These are phyloP conservation scores for Nothophaeocryptopus gaeumannii DNA, from an alignment of 2,329 filamentous ascomycete genomes.

Conservation along the genomic window DNA sequence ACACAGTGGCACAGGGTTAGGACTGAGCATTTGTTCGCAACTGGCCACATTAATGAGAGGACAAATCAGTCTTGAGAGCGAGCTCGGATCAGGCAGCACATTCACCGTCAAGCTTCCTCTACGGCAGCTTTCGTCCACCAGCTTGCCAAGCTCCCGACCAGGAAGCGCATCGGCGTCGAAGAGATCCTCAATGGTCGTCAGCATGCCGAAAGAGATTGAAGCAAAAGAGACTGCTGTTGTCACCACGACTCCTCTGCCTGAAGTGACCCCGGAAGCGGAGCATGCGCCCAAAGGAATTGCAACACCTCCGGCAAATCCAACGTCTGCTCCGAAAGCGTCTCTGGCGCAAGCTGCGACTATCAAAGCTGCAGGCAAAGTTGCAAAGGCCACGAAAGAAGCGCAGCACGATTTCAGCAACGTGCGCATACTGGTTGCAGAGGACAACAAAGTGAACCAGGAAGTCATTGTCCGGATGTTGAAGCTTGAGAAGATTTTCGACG, in stretches of 20 bases:
- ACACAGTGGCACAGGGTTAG: constrained; percentile 83
- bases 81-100: constrained; percentile 69
- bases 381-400: constrained; percentile 51
- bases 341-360: constrained; percentile 37
- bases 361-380: constrained; percentile 50
- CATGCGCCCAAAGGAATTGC: too few relatives aligned
- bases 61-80: constrained; percentile 67
- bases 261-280: too few relatives aligned
- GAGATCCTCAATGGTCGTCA: constrained; percentile 4
- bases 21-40: constrained; percentile 85
- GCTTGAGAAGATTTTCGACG: constrained; percentile 75
- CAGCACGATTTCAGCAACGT: constrained; percentile 59
- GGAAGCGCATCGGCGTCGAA: constrained; percentile 3
- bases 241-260: too few relatives aligned
- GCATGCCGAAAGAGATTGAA: too few relatives aligned
- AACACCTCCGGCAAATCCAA: too few relatives aligned
- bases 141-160: neutral
- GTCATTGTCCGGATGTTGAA: constrained; percentile 64
- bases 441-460: constrained; percentile 64
- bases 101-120: constrained; percentile 83
- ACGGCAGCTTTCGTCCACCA: constrained; percentile 56
- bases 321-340: too few relatives aligned
- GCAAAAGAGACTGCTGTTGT: too few relatives aligned
- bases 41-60: constrained; percentile 81
- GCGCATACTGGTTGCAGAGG: constrained; percentile 81